A percentile compares a stretch with the other conserved stretches of the same genome.
Evolutionary conservation across 2,329 filamentous ascomycete species (phyloP).

Genomic region (Cercospora sp.): DNA sequence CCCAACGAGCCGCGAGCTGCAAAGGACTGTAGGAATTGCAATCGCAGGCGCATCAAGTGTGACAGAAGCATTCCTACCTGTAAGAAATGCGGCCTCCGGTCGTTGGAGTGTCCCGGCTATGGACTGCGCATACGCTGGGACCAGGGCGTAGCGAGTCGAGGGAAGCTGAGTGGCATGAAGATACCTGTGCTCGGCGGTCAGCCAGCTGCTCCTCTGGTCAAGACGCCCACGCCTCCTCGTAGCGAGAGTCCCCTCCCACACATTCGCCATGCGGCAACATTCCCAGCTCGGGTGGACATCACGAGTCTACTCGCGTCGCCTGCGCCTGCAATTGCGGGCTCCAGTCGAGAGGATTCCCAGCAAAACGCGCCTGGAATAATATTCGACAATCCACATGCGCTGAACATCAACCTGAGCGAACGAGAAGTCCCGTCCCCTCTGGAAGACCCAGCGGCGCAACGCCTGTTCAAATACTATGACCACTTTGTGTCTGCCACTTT

Average conservation of each 20-base stretch:
- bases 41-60: conserved; percentile 15
- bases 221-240: not conserved
- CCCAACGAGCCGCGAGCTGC: conserved; percentile 16
- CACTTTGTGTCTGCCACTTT: conserved; percentile 11
- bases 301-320: conserved; percentile 8
- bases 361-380: conserved; percentile 2
- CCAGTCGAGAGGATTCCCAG: not conserved
- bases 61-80: conserved; percentile 17
- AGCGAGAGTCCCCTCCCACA: not conserved
- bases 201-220: conserved; percentile 6
- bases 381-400: conserved; percentile 7
- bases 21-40: conserved; percentile 20
- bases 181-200: conserved; percentile 11
- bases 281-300: conserved; percentile 4
- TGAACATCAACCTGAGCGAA: conserved; percentile 9
- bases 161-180: conserved; percentile 16
- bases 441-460: conserved; percentile 9
- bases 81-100: conserved; percentile 16
- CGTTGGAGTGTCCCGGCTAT: conserved; percentile 16
- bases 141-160: conserved; percentile 14
- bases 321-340: not conserved
- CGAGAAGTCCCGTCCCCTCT: conserved; percentile 1
- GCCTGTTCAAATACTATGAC: conserved; percentile 14
- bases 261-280: not conserved
- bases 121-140: conserved; percentile 19